phyloP scores from a whole-genome alignment of 495 filamentous ascomycete genomes.

The Pyrenula massariospora region DNA sequence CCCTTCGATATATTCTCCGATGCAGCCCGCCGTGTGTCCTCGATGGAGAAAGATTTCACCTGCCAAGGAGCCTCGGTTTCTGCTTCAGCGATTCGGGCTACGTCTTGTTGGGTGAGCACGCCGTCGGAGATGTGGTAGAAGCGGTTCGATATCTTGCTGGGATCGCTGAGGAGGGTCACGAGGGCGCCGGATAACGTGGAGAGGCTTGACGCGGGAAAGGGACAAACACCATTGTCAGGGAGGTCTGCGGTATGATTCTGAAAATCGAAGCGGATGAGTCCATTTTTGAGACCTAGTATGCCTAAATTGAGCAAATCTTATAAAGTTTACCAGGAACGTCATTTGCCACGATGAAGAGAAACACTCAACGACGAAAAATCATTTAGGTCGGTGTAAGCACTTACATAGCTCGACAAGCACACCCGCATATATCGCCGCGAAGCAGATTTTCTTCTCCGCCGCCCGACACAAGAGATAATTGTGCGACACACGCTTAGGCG shows the following conservation, averaged over 20 bases:
- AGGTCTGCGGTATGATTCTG: not conserved
- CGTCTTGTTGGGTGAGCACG: not conserved
- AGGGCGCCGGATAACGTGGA: not conserved
- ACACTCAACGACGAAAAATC: too few species aligned
- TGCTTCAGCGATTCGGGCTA: not conserved
- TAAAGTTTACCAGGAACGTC: too few species aligned
- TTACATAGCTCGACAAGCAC: not conserved
- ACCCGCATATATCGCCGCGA: not conserved
- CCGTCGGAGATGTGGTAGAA: not conserved
- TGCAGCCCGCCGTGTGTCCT: not conserved
- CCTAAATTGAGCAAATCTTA: not conserved
- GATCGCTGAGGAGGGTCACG: not conserved
- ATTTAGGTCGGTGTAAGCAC: not conserved
- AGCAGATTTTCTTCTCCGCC: not conserved
- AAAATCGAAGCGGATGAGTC: not conserved
- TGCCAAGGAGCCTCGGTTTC: not conserved
- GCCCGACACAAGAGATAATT: not conserved
- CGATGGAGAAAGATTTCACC: not conserved
- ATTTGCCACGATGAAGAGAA: too few species aligned
- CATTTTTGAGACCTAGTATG: not conserved
- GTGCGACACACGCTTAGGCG: not conserved
- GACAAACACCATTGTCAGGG: not conserved
- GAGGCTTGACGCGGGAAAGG: not conserved
- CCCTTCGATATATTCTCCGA: not conserved
- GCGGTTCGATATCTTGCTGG: not conserved